A percentile compares a stretch with the other conserved stretches of the same genome.
Evolutionary conservation across 345 rosid species (phyloP).

Genomic region (Eutrema japonicum): DNA sequence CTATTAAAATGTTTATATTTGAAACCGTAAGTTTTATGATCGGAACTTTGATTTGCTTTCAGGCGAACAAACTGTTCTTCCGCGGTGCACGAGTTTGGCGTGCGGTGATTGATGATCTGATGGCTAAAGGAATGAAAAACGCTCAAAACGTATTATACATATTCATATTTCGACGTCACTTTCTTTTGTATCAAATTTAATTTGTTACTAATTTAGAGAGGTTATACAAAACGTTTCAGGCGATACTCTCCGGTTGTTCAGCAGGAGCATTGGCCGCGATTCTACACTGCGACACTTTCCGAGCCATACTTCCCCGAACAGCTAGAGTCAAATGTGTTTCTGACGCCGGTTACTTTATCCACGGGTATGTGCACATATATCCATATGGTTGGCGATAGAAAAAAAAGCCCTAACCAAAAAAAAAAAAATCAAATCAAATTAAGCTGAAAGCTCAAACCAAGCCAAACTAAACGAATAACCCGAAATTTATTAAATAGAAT

Average conservation of each 20-base stretch:
- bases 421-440: not conserved
- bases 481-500: too few species aligned
- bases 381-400: too few species aligned
- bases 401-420: not conserved
- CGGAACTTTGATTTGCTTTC: conserved; percentile 30
- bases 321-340: conserved; percentile 88
- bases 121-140: conserved; percentile 79
- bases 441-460: too few species aligned
- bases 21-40: not conserved
- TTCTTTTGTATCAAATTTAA: not conserved
- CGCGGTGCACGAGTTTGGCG: conserved; percentile 81
- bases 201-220: not conserved
- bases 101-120: conserved; percentile 72
- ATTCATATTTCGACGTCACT: not conserved
- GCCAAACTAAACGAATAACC: too few species aligned
- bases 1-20: not conserved
- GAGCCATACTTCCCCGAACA: conserved; percentile 60
- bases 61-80: conserved; percentile 76
- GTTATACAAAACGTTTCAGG: conserved; percentile 47
- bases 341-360: conserved; percentile 92
- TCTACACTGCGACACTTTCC: conserved; percentile 81
- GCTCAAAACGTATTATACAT: conserved; percentile 65
- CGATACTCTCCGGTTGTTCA: conserved; percentile 92
- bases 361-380: conserved; percentile 53
- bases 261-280: conserved; percentile 95